Conservation (phyloP, 2,329 filamentous ascomycete species). For the Westerdykella sp. region DNA sequence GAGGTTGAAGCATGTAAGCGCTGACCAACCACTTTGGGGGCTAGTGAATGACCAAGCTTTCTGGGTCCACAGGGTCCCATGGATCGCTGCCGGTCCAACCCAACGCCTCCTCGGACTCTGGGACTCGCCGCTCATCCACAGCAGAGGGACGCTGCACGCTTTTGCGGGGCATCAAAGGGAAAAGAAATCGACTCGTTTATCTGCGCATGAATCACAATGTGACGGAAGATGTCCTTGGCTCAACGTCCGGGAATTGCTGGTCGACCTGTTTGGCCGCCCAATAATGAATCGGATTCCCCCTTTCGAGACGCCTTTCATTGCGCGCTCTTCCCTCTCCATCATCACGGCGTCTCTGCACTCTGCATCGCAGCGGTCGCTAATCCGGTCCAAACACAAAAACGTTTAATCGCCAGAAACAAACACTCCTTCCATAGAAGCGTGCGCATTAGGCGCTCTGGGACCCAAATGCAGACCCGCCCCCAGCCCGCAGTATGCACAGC, state of each 20-base stretch:
- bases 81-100: slow-evolving; percentile 11
- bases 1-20: slow-evolving; percentile 8
- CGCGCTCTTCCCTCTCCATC: not conserved
- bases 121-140: not conserved
- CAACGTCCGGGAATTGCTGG: slow-evolving; percentile 2
- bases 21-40: slow-evolving; percentile 8
- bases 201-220: not conserved
- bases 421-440: slow-evolving; percentile 3
- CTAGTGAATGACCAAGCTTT: slow-evolving; percentile 18
- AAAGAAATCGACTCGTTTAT: not conserved
- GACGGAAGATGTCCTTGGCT: slow-evolving; percentile 5
- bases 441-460: slow-evolving; percentile 20
- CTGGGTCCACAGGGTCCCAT: slow-evolving; percentile 4
- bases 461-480: slow-evolving; percentile 1
- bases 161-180: not conserved
- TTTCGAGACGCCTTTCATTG: not conserved
- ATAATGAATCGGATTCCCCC: not conserved
- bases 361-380: slow-evolving; percentile 7
- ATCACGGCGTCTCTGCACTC: slow-evolving; percentile 1
- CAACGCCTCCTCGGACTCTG: slow-evolving; percentile 8
- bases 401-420: slow-evolving; percentile 13
- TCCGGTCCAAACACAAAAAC: slow-evolving; percentile 3
- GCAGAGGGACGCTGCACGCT: not conserved
- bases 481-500: not conserved
- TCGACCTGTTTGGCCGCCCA: slow-evolving; percentile 6